A percentile compares a stretch with the other conserved stretches of the same genome.
phyloP scores from a whole-genome alignment of 768 basidiomycete species.

The Filobasidium floriforme region DNA sequence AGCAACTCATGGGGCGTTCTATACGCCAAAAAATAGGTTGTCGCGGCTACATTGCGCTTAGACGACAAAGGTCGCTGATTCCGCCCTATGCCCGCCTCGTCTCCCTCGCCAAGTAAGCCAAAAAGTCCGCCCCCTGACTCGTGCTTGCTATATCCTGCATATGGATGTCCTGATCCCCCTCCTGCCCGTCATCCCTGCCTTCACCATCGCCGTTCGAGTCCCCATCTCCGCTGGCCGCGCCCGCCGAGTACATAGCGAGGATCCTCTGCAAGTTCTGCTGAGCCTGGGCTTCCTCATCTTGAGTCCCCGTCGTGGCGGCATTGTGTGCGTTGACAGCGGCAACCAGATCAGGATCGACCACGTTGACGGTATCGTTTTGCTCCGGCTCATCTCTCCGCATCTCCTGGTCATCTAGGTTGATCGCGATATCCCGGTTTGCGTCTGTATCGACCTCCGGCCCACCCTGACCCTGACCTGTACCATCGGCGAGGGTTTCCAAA shows the following conservation, averaged over 20 bases:
- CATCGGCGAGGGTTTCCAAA: background rate
- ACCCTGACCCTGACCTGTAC: too few species aligned
- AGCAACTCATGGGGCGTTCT: too few species aligned
- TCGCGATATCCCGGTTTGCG: too few species aligned
- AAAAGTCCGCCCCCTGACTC: background rate
- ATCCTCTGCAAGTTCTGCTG: background rate
- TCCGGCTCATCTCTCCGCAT: too few species aligned
- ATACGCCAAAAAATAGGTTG: too few species aligned
- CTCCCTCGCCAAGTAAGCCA: background rate
- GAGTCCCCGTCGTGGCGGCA: background rate
- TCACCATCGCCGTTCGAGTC: background rate
- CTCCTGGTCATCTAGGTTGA: too few species aligned
- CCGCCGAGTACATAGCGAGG: background rate
- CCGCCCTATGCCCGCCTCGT: background rate
- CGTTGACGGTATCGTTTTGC: too few species aligned
- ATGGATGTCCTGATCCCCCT: background rate
- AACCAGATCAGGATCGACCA: too few species aligned
- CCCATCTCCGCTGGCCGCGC: background rate
- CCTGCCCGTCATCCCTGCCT: background rate
- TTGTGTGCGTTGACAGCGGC: background rate
- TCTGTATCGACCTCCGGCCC: too few species aligned
- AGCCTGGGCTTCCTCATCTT: conserved; percentile 4
- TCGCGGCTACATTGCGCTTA: too few species aligned
- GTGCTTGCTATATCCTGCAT: too few species aligned
- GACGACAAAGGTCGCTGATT: background rate